These are phyloP conservation scores for Stephania japonica DNA, from an alignment of 164 flowering plant genomes.

Conservation along the genomic window DNA sequence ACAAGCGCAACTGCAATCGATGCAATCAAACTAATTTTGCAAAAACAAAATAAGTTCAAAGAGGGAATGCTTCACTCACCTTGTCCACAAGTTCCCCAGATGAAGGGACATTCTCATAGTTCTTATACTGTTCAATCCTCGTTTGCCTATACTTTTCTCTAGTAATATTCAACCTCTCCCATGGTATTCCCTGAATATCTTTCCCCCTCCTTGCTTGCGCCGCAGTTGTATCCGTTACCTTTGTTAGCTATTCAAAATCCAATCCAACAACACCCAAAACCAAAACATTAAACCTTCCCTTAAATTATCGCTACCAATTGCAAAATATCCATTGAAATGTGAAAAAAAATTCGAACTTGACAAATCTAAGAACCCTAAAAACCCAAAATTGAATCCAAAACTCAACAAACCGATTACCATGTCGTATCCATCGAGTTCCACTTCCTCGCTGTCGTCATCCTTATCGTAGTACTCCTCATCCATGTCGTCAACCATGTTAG, in stretches of 20 bases:
- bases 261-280: neutral
- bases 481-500: conserved; percentile 14
- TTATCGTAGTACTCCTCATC: conserved; percentile 16
- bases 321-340: neutral
- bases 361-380: neutral
- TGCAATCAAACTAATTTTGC: neutral
- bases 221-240: conserved; percentile 25
- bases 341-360: no score
- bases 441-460: conserved; percentile 12
- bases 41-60: neutral
- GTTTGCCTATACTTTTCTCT: conserved; percentile 31
- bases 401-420: conserved; percentile 4
- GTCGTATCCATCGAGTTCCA: conserved; percentile 17
- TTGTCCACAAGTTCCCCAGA: conserved; percentile 29
- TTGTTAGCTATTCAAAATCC: conserved; percentile 16
- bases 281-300: neutral
- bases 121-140: conserved; percentile 31
- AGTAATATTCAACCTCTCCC: conserved; percentile 28
- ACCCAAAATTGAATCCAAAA: neutral
- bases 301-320: neutral
- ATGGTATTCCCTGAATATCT: conserved; percentile 36
- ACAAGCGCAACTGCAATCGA: neutral
- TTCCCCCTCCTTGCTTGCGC: conserved; percentile 31
- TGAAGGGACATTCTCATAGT: conserved; percentile 30
- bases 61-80: conserved; percentile 8